A percentile compares a stretch with the other conserved stretches of the same genome.
Evolutionary conservation across 176 grass and related monocot species (phyloP).

Genomic region (Oryza australiensis): DNA sequence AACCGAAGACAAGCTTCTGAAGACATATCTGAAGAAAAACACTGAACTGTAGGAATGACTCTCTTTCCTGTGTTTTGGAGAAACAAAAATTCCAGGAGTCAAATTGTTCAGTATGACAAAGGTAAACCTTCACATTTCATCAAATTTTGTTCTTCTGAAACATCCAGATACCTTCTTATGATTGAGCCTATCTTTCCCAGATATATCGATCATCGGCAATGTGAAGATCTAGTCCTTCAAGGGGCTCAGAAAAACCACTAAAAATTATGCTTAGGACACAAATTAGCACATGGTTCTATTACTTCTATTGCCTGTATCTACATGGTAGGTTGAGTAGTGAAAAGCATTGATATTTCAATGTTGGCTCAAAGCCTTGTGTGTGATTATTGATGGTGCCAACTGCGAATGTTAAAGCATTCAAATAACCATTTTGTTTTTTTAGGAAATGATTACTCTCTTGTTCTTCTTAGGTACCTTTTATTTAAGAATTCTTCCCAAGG

Average conservation of each 20-base stretch:
- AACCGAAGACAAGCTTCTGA: slow-evolving; percentile 23
- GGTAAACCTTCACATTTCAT: slow-evolving; percentile 34
- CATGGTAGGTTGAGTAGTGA: slow-evolving; percentile 39
- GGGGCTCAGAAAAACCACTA: slow-evolving; percentile 67
- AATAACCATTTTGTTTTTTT: too few relatives aligned
- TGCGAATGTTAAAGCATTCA: too few relatives aligned
- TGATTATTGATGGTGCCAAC: too few relatives aligned
- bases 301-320: slow-evolving; percentile 83
- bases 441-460: too few relatives aligned
- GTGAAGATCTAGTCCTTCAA: slow-evolving; percentile 76
- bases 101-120: slow-evolving; percentile 46
- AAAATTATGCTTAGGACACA: slow-evolving; percentile 59
- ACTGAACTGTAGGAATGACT: slow-evolving; percentile 31
- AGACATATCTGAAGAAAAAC: slow-evolving; percentile 1
- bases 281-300: slow-evolving; percentile 83
- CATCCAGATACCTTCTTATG: slow-evolving; percentile 14
- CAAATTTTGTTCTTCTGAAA: slow-evolving; percentile 7
- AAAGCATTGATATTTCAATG: not conserved
- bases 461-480: too few relatives aligned
- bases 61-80: slow-evolving; percentile 41
- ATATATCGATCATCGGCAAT: slow-evolving; percentile 34
- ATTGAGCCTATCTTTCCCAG: slow-evolving; percentile 30
- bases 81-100: slow-evolving; percentile 38
- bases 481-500: too few relatives aligned
- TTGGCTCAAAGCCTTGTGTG: too few relatives aligned